Percentiles rank a stretch among this genome's conserved stretches.
These are phyloP conservation scores for Hansenula sp. DNA, from an alignment of 1,139 yeast species.

Conservation along the genomic window DNA sequence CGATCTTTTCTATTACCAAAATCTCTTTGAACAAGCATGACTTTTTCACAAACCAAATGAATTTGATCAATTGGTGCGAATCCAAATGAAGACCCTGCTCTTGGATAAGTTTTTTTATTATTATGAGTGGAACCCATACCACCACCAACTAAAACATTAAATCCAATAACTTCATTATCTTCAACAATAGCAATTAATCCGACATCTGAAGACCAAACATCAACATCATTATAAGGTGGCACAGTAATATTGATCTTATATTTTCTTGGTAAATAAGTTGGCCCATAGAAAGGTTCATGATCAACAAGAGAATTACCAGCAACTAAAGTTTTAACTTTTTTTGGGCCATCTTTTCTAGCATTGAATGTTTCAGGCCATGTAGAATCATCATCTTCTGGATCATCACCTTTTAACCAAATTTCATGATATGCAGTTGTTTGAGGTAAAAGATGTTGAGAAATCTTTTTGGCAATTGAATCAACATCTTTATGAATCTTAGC, in stretches of 20 bases:
- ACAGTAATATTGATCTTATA: slow-evolving; percentile 93
- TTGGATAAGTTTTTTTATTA: slow-evolving; percentile 94
- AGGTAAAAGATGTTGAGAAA: slow-evolving; percentile 84
- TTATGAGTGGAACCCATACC: slow-evolving; percentile 99
- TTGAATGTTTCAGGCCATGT: slow-evolving; percentile 73
- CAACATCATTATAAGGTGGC: slow-evolving; percentile 96
- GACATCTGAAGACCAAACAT: slow-evolving; percentile 92
- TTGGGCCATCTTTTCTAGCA: slow-evolving; percentile 73
- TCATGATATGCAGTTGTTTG: slow-evolving; percentile 95
- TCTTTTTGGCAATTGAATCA: slow-evolving; percentile 53
- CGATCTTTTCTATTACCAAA: slow-evolving; percentile 94
- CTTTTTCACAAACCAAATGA: slow-evolving; percentile 79
- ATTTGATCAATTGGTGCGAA: slow-evolving; percentile 66
- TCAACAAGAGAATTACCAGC: slow-evolving; percentile 86
- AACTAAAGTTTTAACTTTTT: slow-evolving; percentile 73
- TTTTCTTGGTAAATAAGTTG: slow-evolving; percentile 89
- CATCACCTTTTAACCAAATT: slow-evolving; percentile 92
- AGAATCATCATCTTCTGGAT: slow-evolving; percentile 60
- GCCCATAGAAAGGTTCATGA: slow-evolving; percentile 84
- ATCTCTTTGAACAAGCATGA: slow-evolving; percentile 94
- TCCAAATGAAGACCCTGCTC: slow-evolving; percentile 88
- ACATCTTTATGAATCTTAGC: slow-evolving; percentile 80
- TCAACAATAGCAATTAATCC: slow-evolving; percentile 87
- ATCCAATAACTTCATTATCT: slow-evolving; percentile 61
- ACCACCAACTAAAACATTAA: slow-evolving; percentile 91